Evolutionary conservation across 2,329 filamentous ascomycete species (phyloP), one percentile per base, ranked within the genome.

Genomic region (Trichoderma arundinaceum): DNA sequence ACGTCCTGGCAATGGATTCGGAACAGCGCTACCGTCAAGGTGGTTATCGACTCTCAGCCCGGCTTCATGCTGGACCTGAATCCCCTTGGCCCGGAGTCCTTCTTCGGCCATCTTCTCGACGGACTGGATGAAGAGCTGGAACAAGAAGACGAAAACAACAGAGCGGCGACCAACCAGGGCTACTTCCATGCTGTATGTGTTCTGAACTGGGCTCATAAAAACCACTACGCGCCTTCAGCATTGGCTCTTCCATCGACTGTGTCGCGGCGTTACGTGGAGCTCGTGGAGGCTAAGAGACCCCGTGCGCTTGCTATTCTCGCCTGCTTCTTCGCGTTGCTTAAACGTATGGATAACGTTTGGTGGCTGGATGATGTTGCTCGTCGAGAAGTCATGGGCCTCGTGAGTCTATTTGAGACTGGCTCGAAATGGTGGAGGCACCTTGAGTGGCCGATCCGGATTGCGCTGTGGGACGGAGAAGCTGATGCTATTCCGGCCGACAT

Each of bases 291-390:
- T 62, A 83, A 84, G 65, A 82, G 85, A 12, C 88, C 88, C 1
- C 84, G 88, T 12, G 86, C 88, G 1, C 79, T 90, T 33, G 83
- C 84, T 38, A 86, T 90, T 41, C 81, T 90, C 1, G 88, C 87
- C 7, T 88, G 86, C 73, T 90, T 89, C 74, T 90, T 90, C 71
- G 88, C 86, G 33, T 77, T 90, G 43, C 79, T 91, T 53, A 88
- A 88, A 72, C 82, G 83, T 39, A 79, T 90, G 68, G 84, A 89
- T 67, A 75, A 80, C 15, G 79, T 88, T 15, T 92, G 90, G 90
- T 92, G 90, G 89, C 78, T 91, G 33, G 82, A 87, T 19, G 88
- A 89, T 44, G 88, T 90, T 71, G 84, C 88, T 7, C 83, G 84
- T 15, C 83, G 86, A 64, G 86, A 92, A 70, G 85, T 92, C 15